Evolutionary conservation across 2,329 filamentous ascomycete species (phyloP), one percentile per base, ranked within the genome.

Genomic region (Nigrospora osmanthi): DNA sequence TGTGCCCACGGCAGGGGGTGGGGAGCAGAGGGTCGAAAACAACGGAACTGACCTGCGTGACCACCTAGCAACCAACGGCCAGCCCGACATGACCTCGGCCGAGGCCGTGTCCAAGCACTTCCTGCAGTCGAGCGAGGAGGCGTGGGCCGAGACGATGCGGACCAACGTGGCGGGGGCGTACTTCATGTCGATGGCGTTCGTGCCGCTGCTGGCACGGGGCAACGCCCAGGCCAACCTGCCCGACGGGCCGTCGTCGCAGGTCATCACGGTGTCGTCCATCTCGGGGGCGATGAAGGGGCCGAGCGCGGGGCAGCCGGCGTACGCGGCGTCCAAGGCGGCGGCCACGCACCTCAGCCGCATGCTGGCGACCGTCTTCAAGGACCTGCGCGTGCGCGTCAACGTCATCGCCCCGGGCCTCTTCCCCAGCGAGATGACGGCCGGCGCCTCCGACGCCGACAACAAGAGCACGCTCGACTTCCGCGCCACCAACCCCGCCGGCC

Each of bases 351-450:
- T 74, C 15, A 62, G 61, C 23, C 59, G 69, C 13, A 72, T 71
- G 64, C 56, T 73, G 36, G 69, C 68, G 5, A 69, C 67, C 1
- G 67, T 63, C 0, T 71, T 71, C 50, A 59, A 58, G 42, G 65
- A 70, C 40, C 67, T 76, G 40, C 72, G 74, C 54, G 70, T 81
- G 37, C 64, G 76, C 12, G 69, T 81, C 47, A 81, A 81, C 59
- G 68, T 63, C 38, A 78, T 81, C 47, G 72, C 74, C 0, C 76
- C 76, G 0, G 74, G 74, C 11, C 61, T 79, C 4, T 58, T 58
- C 44, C 53, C 54, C 11, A 54, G 54, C 30, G 59, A 75, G 64
- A 75, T 75, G 70, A 76, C 72, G 7, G 64, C 67, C 10, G 67
- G 69, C 0, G 51, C 57, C 11, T 70, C 68, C 2, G 65, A 62